Conservation (phyloP, 140 eudicot species). For the Bidens hawaiensis region DNA sequence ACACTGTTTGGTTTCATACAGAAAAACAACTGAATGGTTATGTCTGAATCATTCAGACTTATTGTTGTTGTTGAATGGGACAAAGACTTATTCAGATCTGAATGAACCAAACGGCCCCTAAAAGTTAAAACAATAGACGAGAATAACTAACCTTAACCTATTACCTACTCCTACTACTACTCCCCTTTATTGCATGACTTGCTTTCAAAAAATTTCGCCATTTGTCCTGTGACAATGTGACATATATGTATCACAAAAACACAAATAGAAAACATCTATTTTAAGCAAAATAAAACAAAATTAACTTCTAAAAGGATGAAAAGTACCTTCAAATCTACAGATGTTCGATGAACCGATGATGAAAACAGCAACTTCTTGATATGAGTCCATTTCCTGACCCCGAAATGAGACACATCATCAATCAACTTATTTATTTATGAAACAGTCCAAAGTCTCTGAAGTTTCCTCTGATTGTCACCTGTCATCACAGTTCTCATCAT, state of each 20-base stretch:
- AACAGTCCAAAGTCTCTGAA: slow-evolving; percentile 64
- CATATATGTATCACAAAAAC: not conserved
- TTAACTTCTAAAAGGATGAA: not conserved
- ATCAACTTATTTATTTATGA: slow-evolving; percentile 64
- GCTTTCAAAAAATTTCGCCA: slow-evolving; percentile 95
- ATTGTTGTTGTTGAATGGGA: no score
- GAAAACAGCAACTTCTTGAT: slow-evolving; percentile 62
- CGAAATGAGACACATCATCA: slow-evolving; percentile 75
- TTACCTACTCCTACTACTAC: no score
- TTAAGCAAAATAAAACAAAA: not conserved
- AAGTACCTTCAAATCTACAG: slow-evolving; percentile 87
- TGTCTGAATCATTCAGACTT: no score
- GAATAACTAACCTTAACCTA: slow-evolving; percentile 45
- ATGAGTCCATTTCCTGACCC: slow-evolving; percentile 86
- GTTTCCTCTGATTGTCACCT: slow-evolving; percentile 53
- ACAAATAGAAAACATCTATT: not conserved
- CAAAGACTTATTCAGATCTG: no score
- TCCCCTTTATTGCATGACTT: slow-evolving; percentile 48
- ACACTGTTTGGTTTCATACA: no score
- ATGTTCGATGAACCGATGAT: slow-evolving; percentile 66
- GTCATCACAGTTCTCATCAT: slow-evolving; percentile 24
- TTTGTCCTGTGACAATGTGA: slow-evolving; percentile 55
- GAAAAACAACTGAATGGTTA: no score
- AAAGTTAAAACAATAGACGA: not conserved
- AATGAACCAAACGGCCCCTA: no score